Evolutionary conservation across 768 basidiomycete genomes (phyloP).

Genomic region (Aureoboletus auriporus): DNA sequence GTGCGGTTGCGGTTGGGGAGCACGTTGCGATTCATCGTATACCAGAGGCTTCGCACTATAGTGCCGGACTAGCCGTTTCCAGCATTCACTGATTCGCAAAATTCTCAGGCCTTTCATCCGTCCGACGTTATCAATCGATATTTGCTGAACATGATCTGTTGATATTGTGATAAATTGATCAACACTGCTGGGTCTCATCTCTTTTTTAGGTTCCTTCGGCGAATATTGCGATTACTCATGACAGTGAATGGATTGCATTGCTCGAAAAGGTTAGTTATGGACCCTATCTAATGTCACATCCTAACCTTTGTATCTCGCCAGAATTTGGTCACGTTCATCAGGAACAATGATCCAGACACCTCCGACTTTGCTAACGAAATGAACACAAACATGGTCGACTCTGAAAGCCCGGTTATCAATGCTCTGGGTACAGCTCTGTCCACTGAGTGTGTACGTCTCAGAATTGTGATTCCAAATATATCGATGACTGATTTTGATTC

Average conservation of each 20-base stretch:
- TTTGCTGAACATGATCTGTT: background rate
- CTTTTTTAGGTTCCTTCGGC: background rate
- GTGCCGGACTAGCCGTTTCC: background rate
- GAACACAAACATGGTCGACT: too few relatives aligned
- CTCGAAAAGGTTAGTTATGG: constrained; percentile 3
- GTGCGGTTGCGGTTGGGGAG: background rate
- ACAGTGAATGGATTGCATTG: constrained; percentile 5
- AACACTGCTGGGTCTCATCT: background rate
- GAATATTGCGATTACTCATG: background rate
- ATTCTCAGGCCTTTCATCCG: constrained; percentile 5
- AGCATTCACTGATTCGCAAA: background rate
- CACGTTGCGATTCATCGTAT: background rate
- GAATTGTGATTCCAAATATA: too few relatives aligned
- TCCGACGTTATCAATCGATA: constrained; percentile 5
- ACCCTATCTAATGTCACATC: background rate
- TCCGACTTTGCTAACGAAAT: too few relatives aligned
- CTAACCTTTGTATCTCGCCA: background rate
- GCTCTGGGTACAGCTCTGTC: too few relatives aligned
- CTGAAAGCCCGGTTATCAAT: too few relatives aligned
- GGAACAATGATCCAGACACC: background rate
- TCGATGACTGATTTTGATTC: too few relatives aligned
- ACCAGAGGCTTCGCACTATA: constrained; percentile 1
- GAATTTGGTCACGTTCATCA: background rate
- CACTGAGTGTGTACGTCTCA: too few relatives aligned
- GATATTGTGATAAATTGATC: background rate